Base-by-base conservation (phyloP, 352 stramenopile genomes). In the Phytopythium kandeliae region DNA sequence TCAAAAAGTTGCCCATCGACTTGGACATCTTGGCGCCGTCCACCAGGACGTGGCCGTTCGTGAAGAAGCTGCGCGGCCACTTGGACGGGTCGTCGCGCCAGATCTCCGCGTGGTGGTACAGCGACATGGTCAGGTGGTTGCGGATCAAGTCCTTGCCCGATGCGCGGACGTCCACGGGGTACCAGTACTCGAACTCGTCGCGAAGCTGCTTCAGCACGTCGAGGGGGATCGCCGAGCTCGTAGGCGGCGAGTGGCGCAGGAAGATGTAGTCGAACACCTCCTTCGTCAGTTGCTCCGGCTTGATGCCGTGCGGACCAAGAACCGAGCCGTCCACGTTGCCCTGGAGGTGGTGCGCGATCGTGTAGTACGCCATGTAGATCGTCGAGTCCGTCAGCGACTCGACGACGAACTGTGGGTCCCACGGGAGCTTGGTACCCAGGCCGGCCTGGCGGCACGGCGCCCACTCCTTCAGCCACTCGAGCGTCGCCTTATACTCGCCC, bases 311-410 rank as follows among this genome's bases (percentile, higher is more conserved):
- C 22, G 91, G 95, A 30, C 92, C 94, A 30, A 86, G 79, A 45
- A 85, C 67, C 19, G 89, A 92, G 28, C 96, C 97, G 62, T 99
- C 92, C 26, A 99, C 60, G 78, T 97, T 98, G 63, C 66, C 63
- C 62, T 99, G 97, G 53, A 99, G 73, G 65, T 98, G 81, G 78
- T 99, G 96, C 6, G 96, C 92, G 58, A 99, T 98, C 11, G 97
- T 99, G 71, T 99, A 99, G 74, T 99, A 99, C 26, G 97, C 96
- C 97, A 99, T 99, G 82, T 99, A 99, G 60, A 99, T 99, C 17
- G 97, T 99, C 72, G 91, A 98, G 69, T 99, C 97, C 26, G 96
- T 99, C 31, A 99, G 87, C 41, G 90, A 99, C 72, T 99, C 97
- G 44, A 99, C 98, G 19, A 99, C 95, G 68, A 98, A 99, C 58